Conservation (phyloP, 139 green algal genomes). For the Microglena sp. region DNA sequence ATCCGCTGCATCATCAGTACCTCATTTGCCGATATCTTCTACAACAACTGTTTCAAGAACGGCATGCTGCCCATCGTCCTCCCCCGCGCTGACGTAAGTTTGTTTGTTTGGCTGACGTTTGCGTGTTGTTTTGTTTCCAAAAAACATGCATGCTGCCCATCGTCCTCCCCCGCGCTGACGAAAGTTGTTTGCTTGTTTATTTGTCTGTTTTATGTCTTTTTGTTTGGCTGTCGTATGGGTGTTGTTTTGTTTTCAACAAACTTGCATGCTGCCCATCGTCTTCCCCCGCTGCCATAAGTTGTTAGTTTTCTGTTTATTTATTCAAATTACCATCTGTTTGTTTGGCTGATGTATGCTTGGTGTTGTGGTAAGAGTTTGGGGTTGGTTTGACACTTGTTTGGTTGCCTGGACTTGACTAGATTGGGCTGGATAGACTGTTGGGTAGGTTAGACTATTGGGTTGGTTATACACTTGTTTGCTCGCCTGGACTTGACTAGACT, state of each 20-base stretch:
- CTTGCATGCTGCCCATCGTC: background rate
- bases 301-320: background rate
- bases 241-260: background rate
- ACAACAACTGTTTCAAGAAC: conserved; percentile 51
- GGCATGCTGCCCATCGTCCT: conserved; percentile 38
- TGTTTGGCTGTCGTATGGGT: background rate
- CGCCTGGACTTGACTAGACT: no score
- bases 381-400: no score
- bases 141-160: background rate
- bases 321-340: background rate
- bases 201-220: background rate
- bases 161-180: background rate
- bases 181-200: background rate
- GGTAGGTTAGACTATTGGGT: no score
- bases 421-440: no score
- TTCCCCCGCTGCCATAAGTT: background rate
- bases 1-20: conserved; percentile 36
- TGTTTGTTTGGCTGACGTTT: background rate
- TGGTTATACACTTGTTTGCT: no score
- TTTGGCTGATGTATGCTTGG: background rate
- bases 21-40: conserved; percentile 42
- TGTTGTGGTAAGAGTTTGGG: no score
- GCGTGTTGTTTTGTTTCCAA: background rate
- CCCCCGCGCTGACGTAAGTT: conserved; percentile 1
- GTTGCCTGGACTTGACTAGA: no score